Evolutionary conservation across 169 alveolate genomes (phyloP), one percentile per base, ranked within the genome.

Genomic region (Amoebophrya sp.): DNA sequence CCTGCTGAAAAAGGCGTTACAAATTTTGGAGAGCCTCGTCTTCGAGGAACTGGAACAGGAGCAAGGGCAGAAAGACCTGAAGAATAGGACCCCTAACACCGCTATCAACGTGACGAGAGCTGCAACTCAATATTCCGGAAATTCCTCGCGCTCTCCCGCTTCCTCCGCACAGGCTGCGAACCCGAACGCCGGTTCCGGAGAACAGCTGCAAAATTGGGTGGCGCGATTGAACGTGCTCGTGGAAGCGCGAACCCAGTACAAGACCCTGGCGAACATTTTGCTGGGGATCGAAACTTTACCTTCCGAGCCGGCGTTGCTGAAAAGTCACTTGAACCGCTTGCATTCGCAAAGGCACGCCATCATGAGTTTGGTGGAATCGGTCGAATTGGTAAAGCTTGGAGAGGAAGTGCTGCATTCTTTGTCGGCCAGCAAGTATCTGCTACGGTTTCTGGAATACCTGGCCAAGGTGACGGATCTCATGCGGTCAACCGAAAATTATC

Each of bases 311-410:
- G 93, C 91, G 10, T 90, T 91, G 23, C 93, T 91, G 66, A 35
- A 77, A 32, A 32, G 83, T 0, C 93, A 91, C 40, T 35, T 91
- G 66, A 40, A 32, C 32, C 47, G 83, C 29, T 89, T 93, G 77
- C 93, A 93, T 90, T 47, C 54, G 35, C 94, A 92, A 77, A 55
- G 92, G 40, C 91, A 92, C 12, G 94, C 94, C 25, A 91, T 93
- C 18, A 92, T 93, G 33, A 40, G 92, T 3, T 53, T 93, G 92
- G 92, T 93, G 35, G 92, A 93, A 89, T 38, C 91, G 83, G 89
- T 91, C 83, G 93, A 93, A 77, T 89, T 89, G 77, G 54, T 91
- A 47, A 91, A 77, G 89, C 83, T 25, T 3, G 83, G 83, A 25
- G 83, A 66, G 35, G 83, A 66, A 25, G 83, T 66, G 39, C 83